Evolutionary conservation across 306 rosid genomes (phyloP).

Genomic region (Chamaecrista fasciculata): DNA sequence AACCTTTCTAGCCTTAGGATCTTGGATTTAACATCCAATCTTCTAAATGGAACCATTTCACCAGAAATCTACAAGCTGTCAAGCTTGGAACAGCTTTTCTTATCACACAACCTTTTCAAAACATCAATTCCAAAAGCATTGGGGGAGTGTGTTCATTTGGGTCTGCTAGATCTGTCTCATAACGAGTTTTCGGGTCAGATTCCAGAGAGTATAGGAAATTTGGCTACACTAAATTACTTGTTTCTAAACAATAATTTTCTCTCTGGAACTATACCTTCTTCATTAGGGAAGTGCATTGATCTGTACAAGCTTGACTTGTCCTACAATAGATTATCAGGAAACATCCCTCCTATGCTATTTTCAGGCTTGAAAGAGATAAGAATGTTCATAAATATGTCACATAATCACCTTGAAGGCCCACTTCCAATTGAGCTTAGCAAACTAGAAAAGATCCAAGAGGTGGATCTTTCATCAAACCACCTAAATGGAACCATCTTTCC

Average conservation of each 20-base stretch:
- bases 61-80: conserved; percentile 35
- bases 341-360: conserved; percentile 47
- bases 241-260: conserved; percentile 69
- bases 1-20: conserved; percentile 45
- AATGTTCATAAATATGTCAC: conserved; percentile 63
- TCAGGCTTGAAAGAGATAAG: conserved; percentile 60
- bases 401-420: conserved; percentile 60
- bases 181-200: conserved; percentile 52
- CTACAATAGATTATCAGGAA: conserved; percentile 53
- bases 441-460: conserved; percentile 58
- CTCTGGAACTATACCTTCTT: conserved; percentile 54
- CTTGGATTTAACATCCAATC: conserved; percentile 61
- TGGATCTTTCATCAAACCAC: conserved; percentile 62
- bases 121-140: conserved; percentile 43
- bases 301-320: conserved; percentile 70
- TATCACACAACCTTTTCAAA: conserved; percentile 52
- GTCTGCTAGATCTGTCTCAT: conserved; percentile 60
- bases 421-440: conserved; percentile 70
- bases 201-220: conserved; percentile 51
- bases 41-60: conserved; percentile 51
- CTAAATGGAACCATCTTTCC: conserved; percentile 55
- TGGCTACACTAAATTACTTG: conserved; percentile 36
- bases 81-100: conserved; percentile 50
- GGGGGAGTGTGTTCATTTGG: conserved; percentile 38
- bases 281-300: conserved; percentile 48